These are phyloP conservation scores for Syzygium grande DNA, from an alignment of 345 rosid genomes.

Conservation along the genomic window DNA sequence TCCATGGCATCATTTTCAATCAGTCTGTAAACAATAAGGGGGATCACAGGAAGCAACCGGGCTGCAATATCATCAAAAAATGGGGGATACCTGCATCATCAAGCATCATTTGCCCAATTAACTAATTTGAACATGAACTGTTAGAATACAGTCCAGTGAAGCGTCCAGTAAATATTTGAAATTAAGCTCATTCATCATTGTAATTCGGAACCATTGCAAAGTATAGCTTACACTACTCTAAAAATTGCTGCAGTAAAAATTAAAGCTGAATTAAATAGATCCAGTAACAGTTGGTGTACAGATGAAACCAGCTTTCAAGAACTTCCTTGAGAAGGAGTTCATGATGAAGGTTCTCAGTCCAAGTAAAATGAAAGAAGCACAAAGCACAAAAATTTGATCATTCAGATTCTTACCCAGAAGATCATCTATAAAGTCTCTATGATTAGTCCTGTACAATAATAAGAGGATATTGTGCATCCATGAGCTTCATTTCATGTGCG, in stretches of 20 bases:
- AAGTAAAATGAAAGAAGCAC: not conserved
- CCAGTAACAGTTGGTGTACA: not conserved
- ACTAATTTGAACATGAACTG: not conserved
- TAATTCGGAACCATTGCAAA: not conserved
- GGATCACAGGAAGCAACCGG: constrained; percentile 89
- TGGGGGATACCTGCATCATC: constrained; percentile 68
- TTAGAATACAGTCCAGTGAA: not conserved
- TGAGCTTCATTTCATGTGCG: not conserved
- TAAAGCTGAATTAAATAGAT: not conserved
- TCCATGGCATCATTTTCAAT: constrained; percentile 88
- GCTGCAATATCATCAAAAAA: constrained; percentile 94
- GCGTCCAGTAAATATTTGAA: not conserved
- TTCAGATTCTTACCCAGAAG: not conserved
- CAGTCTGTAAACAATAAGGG: constrained; percentile 83
- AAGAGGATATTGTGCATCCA: not conserved
- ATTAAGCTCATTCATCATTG: not conserved
- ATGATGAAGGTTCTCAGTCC: not conserved
- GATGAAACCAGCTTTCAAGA: not conserved
- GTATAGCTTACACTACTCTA: not conserved
- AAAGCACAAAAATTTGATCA: not conserved
- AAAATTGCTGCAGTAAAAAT: not conserved
- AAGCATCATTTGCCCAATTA: constrained; percentile 5
- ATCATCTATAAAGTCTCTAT: not conserved
- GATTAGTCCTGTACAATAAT: not conserved
- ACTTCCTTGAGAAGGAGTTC: not conserved